Percentiles rank a stretch among this genome's conserved stretches.
Evolutionary conservation across 257 asterid species (phyloP).

Genomic region (Solanum ossicruentum): DNA sequence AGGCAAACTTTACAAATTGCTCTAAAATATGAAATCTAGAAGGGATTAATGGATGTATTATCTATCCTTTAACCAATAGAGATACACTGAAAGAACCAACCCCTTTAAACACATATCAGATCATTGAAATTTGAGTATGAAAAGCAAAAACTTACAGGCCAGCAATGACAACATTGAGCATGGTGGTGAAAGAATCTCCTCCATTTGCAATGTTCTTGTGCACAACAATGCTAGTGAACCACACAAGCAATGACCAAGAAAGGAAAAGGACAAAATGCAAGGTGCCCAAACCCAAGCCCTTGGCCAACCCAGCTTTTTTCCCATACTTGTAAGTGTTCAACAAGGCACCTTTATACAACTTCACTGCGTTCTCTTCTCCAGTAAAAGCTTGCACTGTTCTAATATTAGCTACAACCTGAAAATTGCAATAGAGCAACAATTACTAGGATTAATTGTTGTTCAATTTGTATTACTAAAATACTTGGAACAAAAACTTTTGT

Average conservation of each 20-base stretch:
- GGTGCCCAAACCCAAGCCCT: slow-evolving; percentile 89
- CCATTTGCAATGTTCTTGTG: slow-evolving; percentile 86
- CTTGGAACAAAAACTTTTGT: too few relatives aligned
- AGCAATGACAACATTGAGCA: slow-evolving; percentile 95
- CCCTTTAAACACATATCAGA: not conserved
- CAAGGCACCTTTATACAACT: slow-evolving; percentile 45
- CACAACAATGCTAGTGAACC: slow-evolving; percentile 91
- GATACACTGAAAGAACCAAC: not conserved
- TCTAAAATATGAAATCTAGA: not conserved
- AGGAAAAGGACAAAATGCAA: slow-evolving; percentile 84
- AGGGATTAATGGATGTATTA: not conserved
- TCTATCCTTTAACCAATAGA: not conserved
- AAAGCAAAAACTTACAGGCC: slow-evolving; percentile 62
- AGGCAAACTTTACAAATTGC: not conserved
- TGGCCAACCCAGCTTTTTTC: slow-evolving; percentile 82
- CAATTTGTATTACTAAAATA: too few relatives aligned
- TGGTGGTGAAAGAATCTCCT: slow-evolving; percentile 91
- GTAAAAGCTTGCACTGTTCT: slow-evolving; percentile 95
- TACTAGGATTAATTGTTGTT: not conserved
- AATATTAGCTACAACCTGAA: slow-evolving; percentile 77
- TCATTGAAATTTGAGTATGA: not conserved
- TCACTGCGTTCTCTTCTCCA: slow-evolving; percentile 83
- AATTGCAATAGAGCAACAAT: not conserved
- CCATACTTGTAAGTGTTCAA: slow-evolving; percentile 65
- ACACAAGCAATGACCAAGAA: slow-evolving; percentile 90